Percentiles rank a stretch among this genome's conserved stretches.
phyloP scores from a whole-genome alignment of 495 filamentous ascomycete genomes.

The Zalerion maritima region DNA sequence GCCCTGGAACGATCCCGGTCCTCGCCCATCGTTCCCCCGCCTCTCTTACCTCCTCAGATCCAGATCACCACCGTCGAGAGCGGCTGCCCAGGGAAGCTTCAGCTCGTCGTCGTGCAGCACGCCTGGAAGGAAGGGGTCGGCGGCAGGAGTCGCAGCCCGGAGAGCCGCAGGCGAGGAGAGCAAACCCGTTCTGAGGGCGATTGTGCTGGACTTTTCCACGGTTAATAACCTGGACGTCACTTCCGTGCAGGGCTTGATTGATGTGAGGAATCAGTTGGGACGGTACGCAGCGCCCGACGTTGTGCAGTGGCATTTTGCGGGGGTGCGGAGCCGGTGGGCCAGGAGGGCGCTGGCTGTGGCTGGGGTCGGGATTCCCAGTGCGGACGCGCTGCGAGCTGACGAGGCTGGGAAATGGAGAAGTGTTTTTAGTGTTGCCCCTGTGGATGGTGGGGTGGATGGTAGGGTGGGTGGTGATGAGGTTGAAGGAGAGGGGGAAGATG shows the following conservation, averaged over 20 bases:
- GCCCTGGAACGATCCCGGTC: conserved; percentile 85
- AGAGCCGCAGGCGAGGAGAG: conserved; percentile 17
- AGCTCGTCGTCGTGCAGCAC: too few species aligned
- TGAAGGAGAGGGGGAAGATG: conserved; percentile 2
- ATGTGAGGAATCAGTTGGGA: conserved; percentile 32
- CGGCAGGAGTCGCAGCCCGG: too few species aligned
- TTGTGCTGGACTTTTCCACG: conserved; percentile 35
- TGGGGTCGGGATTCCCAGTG: conserved; percentile 24
- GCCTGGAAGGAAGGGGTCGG: too few species aligned
- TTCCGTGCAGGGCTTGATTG: conserved; percentile 32
- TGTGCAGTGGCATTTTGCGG: conserved; percentile 38
- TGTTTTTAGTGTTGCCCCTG: conserved; percentile 11
- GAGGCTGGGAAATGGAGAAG: conserved; percentile 15
- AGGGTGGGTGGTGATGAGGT: conserved; percentile 3
- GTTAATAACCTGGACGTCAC: conserved; percentile 35
- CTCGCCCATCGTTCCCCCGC: too few species aligned
- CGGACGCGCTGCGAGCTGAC: conserved; percentile 1
- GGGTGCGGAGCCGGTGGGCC: conserved; percentile 33
- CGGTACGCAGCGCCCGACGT: conserved; percentile 31
- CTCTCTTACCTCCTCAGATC: too few species aligned
- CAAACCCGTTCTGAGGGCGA: conserved; percentile 28
- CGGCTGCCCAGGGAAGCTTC: too few species aligned
- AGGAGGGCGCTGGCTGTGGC: conserved; percentile 31
- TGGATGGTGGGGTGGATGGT: neutral
- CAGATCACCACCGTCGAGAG: too few species aligned